Evolutionary conservation across 1,139 yeast genomes (phyloP), one percentile per base, ranked within the genome.

Genomic region (Kodamaea derodonti): DNA sequence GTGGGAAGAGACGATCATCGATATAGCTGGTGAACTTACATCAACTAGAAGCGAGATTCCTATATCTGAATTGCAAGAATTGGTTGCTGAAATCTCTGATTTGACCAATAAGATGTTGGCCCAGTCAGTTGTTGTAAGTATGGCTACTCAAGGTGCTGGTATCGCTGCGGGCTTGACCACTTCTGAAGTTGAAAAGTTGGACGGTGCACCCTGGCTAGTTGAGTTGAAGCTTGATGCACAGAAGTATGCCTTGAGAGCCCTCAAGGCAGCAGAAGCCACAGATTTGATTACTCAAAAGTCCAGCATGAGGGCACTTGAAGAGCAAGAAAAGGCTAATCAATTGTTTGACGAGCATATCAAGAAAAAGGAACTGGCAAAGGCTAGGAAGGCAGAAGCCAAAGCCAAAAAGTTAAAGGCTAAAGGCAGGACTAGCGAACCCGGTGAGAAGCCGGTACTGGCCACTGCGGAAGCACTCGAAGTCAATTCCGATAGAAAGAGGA

Each of bases 211-310:
- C 14, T 25, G 28, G 28, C 11, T 25, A 14, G 14, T 12, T n/a
- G 10, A 12, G 12, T 25, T 25, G 14, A 11, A 13, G 14, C 4
- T 13, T 13, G 28, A 25, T 8, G 28, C 28, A n/a, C 28, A 25
- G 14, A 25, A 25, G 17, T 13, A 13, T n/a, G 30, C 24, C 11
- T 32, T 36, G 34, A 27, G 34, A 7, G 34, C 36, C 4, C 22
- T 26, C n/a, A 11, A 27, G 20, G 39, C 39, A 4, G 40, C 40
- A 4, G 33, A 27, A 25, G 17, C 12, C 5, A 14, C 17, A 11
- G 28, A 25, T 11, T 8, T 13, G 15, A 14, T 25, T 8, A 25
- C 17, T 14, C 28, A 25, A 25, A 25, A 14, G 28, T 12, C 28
- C 11, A 25, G 15, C 5, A 13, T 25, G 17, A 25, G 17, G 11